Percentiles rank a stretch among this genome's conserved stretches.
phyloP scores from a whole-genome alignment of 805 yeast species.

The Millerozyma miso region DNA sequence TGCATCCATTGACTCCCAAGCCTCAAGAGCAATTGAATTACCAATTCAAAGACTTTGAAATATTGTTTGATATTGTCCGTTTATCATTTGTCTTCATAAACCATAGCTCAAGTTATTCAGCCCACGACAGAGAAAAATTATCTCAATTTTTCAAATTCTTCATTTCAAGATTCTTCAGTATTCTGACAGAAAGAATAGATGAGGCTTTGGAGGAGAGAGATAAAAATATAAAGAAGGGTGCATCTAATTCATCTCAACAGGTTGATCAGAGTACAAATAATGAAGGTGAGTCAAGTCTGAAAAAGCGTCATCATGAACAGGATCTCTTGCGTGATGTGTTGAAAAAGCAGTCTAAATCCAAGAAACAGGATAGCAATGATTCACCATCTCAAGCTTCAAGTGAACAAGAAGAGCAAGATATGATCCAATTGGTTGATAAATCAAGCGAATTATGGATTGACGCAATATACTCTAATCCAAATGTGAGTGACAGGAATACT shows the following conservation, averaged over 20 bases:
- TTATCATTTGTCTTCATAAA: constrained; percentile 64
- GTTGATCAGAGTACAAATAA: constrained; percentile 5
- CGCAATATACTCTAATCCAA: constrained; percentile 29
- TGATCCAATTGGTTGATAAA: constrained; percentile 27
- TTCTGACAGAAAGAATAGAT: constrained; percentile 43
- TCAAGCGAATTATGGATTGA: constrained; percentile 43
- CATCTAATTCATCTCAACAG: constrained; percentile 12
- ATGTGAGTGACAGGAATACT: constrained; percentile 17
- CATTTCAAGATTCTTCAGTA: constrained; percentile 65
- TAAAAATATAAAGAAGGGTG: constrained; percentile 6
- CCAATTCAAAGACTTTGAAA: constrained; percentile 58
- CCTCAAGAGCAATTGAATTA: constrained; percentile 74
- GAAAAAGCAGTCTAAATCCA: constrained; percentile 45
- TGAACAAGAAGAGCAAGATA: constrained; percentile 32
- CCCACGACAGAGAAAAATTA: constrained; percentile 74
- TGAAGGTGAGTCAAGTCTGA: constrained; percentile 22
- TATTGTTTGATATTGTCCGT: constrained; percentile 69
- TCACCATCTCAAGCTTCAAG: constrained; percentile 21
- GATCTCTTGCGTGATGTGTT: constrained; percentile 59
- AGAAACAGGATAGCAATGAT: constrained; percentile 32
- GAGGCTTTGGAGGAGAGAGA: constrained; percentile 1
- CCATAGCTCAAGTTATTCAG: constrained; percentile 70
- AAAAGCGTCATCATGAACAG: constrained; percentile 49
- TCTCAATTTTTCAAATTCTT: constrained; percentile 68
- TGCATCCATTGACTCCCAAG: constrained; percentile 80